phyloP scores from a whole-genome alignment of 2,329 filamentous ascomycete species.

The Microcera coccophila region DNA sequence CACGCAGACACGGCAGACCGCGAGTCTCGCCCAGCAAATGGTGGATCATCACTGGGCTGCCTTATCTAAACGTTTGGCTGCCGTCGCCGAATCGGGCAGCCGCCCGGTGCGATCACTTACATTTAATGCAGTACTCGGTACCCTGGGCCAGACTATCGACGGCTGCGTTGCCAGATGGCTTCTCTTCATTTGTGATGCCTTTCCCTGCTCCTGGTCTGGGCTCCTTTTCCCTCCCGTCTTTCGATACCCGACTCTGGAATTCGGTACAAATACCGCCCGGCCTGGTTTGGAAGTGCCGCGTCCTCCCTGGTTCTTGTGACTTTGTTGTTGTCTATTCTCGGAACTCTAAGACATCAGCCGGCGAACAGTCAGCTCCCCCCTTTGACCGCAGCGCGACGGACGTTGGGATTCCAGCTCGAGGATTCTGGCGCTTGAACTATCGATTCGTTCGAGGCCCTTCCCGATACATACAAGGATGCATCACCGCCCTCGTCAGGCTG shows the following conservation, averaged over 20 bases:
- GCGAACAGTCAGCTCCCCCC: neutral
- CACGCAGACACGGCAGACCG: neutral
- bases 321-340: neutral
- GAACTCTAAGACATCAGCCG: constrained; percentile 1
- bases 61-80: neutral
- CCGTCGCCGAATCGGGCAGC: neutral
- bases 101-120: neutral
- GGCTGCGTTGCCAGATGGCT: neutral
- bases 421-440: neutral
- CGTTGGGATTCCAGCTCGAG: neutral
- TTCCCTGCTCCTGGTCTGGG: neutral
- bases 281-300: neutral
- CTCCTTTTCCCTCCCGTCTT: neutral
- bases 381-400: neutral
- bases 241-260: neutral
- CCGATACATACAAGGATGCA: too few relatives aligned
- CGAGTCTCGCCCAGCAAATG: neutral
- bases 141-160: neutral
- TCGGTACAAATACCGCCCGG: neutral
- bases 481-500: neutral
- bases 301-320: neutral
- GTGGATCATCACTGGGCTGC: neutral
- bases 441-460: neutral
- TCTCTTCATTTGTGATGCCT: neutral
- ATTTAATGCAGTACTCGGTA: neutral